Conservation (phyloP, 768 basidiomycete species). For the Mrakia gelida region DNA sequence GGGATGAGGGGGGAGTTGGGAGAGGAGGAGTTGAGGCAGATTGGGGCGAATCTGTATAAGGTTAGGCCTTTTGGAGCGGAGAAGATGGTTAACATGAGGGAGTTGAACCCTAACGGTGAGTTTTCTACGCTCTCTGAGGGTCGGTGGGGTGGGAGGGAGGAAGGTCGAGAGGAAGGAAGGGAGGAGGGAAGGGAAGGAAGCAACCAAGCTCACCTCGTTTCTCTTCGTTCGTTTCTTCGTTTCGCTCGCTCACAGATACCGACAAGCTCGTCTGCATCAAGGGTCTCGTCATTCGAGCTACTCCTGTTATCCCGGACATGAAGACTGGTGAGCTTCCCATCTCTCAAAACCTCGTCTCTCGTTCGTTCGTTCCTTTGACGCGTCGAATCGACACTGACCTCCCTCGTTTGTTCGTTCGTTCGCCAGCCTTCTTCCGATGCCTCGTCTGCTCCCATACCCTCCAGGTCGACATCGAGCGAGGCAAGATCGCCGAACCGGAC, state of each 20-base stretch:
- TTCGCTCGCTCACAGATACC: slow-evolving; percentile 60
- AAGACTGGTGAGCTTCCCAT: slow-evolving; percentile 53
- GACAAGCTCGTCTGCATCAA: slow-evolving; percentile 96
- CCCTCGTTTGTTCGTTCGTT: background rate
- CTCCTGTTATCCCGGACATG: slow-evolving; percentile 98
- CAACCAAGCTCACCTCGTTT: slow-evolving; percentile 14
- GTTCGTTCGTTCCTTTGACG: background rate
- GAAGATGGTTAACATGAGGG: slow-evolving; percentile 75
- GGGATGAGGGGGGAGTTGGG: slow-evolving; percentile 68
- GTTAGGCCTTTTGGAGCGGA: slow-evolving; percentile 83
- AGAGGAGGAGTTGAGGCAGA: slow-evolving; percentile 81
- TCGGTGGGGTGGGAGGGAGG: background rate
- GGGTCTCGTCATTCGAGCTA: slow-evolving; percentile 93
- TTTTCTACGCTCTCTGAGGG: background rate
- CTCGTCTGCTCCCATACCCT: slow-evolving; percentile 93
- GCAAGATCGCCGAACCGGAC: slow-evolving; percentile 88
- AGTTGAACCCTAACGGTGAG: slow-evolving; percentile 83
- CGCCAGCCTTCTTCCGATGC: slow-evolving; percentile 90
- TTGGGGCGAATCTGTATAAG: slow-evolving; percentile 84
- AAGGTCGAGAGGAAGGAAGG: background rate
- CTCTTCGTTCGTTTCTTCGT: background rate
- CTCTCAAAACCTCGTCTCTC: too few relatives aligned
- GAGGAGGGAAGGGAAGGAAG: background rate
- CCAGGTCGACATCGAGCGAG: slow-evolving; percentile 95
- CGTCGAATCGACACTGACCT: background rate